These are phyloP conservation scores for Neofusicoccum umdonicola DNA, from an alignment of 2,329 filamentous ascomycete species.

Conservation along the genomic window DNA sequence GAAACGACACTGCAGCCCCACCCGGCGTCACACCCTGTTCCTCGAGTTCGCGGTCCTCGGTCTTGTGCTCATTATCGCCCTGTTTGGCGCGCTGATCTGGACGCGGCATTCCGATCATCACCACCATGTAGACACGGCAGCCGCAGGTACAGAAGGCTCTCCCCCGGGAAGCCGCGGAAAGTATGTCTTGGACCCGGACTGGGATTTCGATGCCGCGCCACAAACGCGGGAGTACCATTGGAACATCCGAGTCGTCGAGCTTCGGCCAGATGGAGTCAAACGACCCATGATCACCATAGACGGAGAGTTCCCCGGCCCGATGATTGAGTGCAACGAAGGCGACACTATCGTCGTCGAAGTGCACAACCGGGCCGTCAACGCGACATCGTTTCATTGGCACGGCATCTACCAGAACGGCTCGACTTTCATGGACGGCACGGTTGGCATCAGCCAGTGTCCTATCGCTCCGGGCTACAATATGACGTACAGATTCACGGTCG, in stretches of 20 bases:
- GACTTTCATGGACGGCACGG: conserved; percentile 69
- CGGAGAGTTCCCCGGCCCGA: conserved; percentile 38
- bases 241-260: conserved; percentile 56
- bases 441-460: conserved; percentile 63
- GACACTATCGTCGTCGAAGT: conserved; percentile 68
- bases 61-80: neutral
- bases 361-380: conserved; percentile 58
- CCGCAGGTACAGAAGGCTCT: neutral
- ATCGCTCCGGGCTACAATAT: conserved; percentile 63
- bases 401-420: conserved; percentile 70
- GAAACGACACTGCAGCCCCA: neutral
- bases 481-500: conserved; percentile 65
- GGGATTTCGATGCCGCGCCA: conserved; percentile 54
- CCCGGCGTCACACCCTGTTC: neutral
- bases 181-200: conserved; percentile 55
- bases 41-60: conserved; percentile 4
- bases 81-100: conserved; percentile 1
- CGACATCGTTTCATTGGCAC: conserved; percentile 67
- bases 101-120: neutral
- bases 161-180: conserved; percentile 14
- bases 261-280: conserved; percentile 58
- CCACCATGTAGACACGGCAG: neutral
- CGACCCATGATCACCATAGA: conserved; percentile 44
- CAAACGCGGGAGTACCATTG: conserved; percentile 59
- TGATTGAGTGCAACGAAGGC: conserved; percentile 53